Base-by-base conservation (phyloP, 345 rosid genomes). In the Hibiscus syriacus region DNA sequence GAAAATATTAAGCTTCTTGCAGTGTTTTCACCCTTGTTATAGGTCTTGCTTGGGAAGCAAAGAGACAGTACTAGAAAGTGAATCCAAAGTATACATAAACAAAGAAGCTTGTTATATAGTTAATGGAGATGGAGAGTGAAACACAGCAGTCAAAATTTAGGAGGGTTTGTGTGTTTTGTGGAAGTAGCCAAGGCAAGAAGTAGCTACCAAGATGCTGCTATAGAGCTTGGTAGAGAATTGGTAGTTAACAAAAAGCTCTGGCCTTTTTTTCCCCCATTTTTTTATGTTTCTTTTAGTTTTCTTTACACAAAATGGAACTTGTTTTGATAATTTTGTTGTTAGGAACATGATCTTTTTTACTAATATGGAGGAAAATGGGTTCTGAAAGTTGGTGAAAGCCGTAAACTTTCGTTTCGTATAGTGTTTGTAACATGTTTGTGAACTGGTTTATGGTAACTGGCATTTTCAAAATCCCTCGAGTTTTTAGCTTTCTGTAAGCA, bases 171-270 rank as follows among this genome's bases (percentile, higher is more conserved):
- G 96, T 89, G 64, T 89, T 89, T 68, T 89, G 96, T 70, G 92
- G 96, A 68, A 89, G 92, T 59, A 85, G 92, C 78, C 90, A 85
- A 60, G 96, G 96, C 64, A 89, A 85, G 80, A 89, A 87, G 80
- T 63, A 87, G 92, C 78, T 89, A 89, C 73, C 96, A 87, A 74
- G 92, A 84, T 80, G 90, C 96, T 78, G 96, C 96, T 70, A 77
- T 84, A 75, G 90, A 85, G 76, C 92, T 90, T 68, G 96, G 89
- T 72, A 81, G 80, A 43, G 96, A 90, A 79, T 81, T 90, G 90
- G 96, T 90, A 80, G 67, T 55, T 20, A 43, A 43, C 53, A 48
- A 3, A 54, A 38, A 71, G 23, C 41, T 23, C 17, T 45, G 67
- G 6, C 3, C 32, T 73, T 72, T 43, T 43, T 43, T 7, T 36